Conservation (phyloP, 768 basidiomycete species). For the Solioccasus polychromus region DNA sequence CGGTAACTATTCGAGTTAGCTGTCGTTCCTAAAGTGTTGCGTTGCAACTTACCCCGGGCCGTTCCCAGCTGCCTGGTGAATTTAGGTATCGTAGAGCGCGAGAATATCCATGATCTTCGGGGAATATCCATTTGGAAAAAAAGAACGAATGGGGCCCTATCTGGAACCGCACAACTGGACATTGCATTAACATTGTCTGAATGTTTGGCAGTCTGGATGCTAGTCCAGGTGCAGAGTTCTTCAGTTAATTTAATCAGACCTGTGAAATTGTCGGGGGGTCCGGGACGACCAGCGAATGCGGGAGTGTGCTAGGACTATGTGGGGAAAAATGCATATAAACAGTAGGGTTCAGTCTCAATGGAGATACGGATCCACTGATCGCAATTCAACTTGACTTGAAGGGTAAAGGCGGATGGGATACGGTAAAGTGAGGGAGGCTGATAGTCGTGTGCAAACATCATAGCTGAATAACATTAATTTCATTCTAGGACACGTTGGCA, state of each 20-base stretch:
- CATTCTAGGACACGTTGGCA: constrained; percentile 30
- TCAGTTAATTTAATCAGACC: constrained; percentile 4
- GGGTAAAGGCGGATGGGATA: constrained; percentile 7
- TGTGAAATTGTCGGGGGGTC: constrained; percentile 9
- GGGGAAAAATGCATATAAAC: constrained; percentile 8
- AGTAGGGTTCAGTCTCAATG: constrained; percentile 17
- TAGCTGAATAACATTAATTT: constrained; percentile 3
- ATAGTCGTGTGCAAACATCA: constrained; percentile 2
- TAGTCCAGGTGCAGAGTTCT: neutral
- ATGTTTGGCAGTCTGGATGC: constrained; percentile 6
- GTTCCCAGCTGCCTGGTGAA: constrained; percentile 2
- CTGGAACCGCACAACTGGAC: constrained; percentile 11
- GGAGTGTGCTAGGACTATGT: constrained; percentile 6
- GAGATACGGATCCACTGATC: constrained; percentile 7
- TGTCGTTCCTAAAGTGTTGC: no score
- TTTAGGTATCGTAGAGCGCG: no score
- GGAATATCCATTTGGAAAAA: no score
- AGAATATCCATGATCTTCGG: neutral
- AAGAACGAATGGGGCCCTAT: no score
- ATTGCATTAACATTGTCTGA: neutral
- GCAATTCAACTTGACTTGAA: constrained; percentile 11
- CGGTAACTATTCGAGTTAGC: neutral
- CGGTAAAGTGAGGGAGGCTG: neutral
- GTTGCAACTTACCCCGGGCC: no score
- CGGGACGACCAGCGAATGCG: constrained; percentile 6